Evolutionary conservation across 1,284 basidiomycete genomes (phyloP).

Genomic region (Puccinia coronata): DNA sequence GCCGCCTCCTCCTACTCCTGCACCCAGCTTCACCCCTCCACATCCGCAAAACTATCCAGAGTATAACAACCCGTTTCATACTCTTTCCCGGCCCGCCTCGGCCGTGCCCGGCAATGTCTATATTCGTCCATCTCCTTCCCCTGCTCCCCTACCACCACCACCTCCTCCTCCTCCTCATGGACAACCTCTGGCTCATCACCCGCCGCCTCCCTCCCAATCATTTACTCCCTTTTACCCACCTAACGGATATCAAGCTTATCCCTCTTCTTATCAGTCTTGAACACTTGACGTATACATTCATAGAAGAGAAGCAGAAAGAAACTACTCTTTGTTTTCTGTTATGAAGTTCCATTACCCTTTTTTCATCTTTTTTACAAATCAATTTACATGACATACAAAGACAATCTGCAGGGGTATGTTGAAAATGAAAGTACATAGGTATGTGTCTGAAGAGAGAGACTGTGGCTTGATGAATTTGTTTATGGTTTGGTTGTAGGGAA

Average conservation of each 20-base stretch:
- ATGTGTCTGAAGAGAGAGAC: too few relatives aligned
- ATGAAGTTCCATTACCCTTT: too few relatives aligned
- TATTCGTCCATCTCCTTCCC: constrained; percentile 13
- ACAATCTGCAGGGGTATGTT: too few relatives aligned
- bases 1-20: constrained; percentile 1
- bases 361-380: too few relatives aligned
- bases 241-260: constrained; percentile 10
- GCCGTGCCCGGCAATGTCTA: constrained; percentile 14
- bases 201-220: neutral
- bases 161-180: constrained; percentile 36
- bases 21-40: neutral
- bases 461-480: too few relatives aligned
- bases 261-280: constrained; percentile 20
- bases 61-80: constrained; percentile 12
- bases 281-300: too few relatives aligned
- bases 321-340: too few relatives aligned
- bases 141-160: constrained; percentile 22
- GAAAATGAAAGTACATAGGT: too few relatives aligned
- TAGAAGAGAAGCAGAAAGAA: neutral
- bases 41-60: constrained; percentile 1
- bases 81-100: neutral
- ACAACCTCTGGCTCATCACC: neutral
- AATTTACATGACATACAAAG: too few relatives aligned
- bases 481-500: too few relatives aligned
- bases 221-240: neutral